These are phyloP conservation scores for Kuraishia hungarica DNA, from an alignment of 805 yeast species.

Conservation along the genomic window DNA sequence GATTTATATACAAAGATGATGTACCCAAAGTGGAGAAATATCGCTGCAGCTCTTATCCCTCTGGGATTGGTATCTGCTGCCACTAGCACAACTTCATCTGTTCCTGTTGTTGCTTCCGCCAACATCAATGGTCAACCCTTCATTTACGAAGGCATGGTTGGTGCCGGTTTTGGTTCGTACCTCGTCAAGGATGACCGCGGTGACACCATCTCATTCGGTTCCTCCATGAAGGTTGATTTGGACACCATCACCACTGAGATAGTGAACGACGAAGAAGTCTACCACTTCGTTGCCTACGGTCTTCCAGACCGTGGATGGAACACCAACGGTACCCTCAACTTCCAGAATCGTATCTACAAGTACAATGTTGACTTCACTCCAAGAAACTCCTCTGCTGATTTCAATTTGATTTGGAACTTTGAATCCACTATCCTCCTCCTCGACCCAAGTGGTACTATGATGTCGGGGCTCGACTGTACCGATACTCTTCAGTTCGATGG, in stretches of 20 bases:
- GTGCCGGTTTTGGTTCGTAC: conserved; percentile 19
- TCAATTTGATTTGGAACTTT: conserved; percentile 17
- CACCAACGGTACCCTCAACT: conserved; percentile 21
- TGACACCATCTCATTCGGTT: conserved; percentile 24
- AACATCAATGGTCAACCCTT: conserved; percentile 15
- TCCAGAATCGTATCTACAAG: conserved; percentile 17
- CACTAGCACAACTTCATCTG: conserved; percentile 2
- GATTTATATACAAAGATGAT: neutral
- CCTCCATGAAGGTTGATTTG: conserved; percentile 18
- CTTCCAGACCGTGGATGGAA: conserved; percentile 26
- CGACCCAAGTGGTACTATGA: conserved; percentile 18
- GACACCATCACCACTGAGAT: conserved; percentile 8
- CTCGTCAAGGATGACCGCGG: conserved; percentile 18
- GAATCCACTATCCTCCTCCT: conserved; percentile 20
- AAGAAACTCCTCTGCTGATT: conserved; percentile 7
- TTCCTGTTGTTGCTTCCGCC: conserved; percentile 8
- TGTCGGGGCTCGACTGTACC: conserved; percentile 23
- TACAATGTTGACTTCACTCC: conserved; percentile 18
- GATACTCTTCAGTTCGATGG: conserved; percentile 16
- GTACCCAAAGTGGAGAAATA: neutral
- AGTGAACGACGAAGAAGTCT: conserved; percentile 13
- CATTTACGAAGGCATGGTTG: conserved; percentile 18
- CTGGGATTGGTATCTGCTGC: neutral
- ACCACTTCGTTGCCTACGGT: conserved; percentile 18
- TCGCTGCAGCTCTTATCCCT: neutral